A percentile compares a stretch with the other conserved stretches of the same genome.
Evolutionary conservation across 495 filamentous ascomycete genomes (phyloP).

Genomic region (Amniculicola lignicola): DNA sequence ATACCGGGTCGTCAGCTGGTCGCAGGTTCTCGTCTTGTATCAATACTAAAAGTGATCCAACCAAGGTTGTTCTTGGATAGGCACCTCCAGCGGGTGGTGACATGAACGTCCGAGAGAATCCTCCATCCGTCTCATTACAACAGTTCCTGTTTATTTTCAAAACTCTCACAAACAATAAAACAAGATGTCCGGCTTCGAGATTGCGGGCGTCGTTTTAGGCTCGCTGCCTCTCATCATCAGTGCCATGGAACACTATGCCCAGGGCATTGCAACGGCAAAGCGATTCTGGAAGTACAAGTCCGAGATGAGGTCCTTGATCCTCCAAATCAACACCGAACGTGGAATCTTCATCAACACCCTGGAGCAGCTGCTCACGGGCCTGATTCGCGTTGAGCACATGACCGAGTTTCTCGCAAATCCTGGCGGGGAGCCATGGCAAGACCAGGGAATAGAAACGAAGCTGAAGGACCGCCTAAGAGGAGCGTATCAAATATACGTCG

Average conservation of each 20-base stretch:
- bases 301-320: conserved; percentile 24
- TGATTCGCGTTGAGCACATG: conserved; percentile 7
- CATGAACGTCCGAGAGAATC: too few relatives aligned
- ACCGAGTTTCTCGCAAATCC: not conserved
- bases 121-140: too few relatives aligned
- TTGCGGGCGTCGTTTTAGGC: conserved; percentile 34
- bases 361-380: conserved; percentile 29
- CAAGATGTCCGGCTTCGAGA: conserved; percentile 37
- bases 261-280: conserved; percentile 34
- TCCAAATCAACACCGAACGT: conserved; percentile 28
- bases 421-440: not conserved
- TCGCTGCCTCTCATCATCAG: conserved; percentile 36
- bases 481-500: conserved; percentile 10
- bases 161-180: not conserved
- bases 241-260: conserved; percentile 35
- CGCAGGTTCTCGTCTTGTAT: too few relatives aligned
- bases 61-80: too few relatives aligned
- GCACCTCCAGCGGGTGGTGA: too few relatives aligned
- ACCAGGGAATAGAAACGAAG: not conserved
- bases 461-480: conserved; percentile 4
- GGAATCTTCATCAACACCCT: conserved; percentile 33
- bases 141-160: too few relatives aligned
- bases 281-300: conserved; percentile 30
- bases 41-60: too few relatives aligned
- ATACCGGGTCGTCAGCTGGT: too few relatives aligned